These are phyloP conservation scores for Sugiyamaella xylanicola DNA, from an alignment of 1,139 yeast genomes.

Conservation along the genomic window DNA sequence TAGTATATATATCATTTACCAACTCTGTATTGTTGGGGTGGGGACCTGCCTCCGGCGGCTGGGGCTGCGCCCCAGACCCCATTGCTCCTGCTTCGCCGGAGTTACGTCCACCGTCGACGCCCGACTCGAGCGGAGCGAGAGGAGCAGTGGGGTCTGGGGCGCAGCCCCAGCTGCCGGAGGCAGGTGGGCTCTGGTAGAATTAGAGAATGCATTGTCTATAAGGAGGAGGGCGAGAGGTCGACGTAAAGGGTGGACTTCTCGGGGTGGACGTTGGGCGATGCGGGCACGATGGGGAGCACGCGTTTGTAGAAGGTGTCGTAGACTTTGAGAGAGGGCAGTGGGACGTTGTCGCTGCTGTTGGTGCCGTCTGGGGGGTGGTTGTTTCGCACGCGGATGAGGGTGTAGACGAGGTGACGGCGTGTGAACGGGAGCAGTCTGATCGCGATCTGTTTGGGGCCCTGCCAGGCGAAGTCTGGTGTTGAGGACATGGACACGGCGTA, in stretches of 20 bases:
- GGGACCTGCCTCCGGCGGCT: neutral
- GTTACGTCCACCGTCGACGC: too few species aligned
- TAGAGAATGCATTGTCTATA: constrained; percentile 8
- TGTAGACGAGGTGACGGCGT: constrained; percentile 50
- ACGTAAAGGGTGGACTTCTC: constrained; percentile 12
- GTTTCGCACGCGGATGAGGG: constrained; percentile 34
- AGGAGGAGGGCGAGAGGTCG: constrained; percentile 1
- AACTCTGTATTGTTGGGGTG: too few species aligned
- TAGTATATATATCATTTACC: too few species aligned
- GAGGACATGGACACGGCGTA: constrained; percentile 55
- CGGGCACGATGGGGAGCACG: constrained; percentile 57
- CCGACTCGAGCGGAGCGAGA: neutral
- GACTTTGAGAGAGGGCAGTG: constrained; percentile 60
- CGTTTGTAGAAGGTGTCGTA: constrained; percentile 70
- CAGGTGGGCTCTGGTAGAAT: neutral
- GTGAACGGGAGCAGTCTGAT: constrained; percentile 67
- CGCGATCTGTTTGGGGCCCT: constrained; percentile 42
- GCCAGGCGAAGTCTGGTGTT: constrained; percentile 45
- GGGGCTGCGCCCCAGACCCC: neutral
- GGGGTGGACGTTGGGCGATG: constrained; percentile 13
- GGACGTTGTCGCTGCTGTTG: constrained; percentile 39
- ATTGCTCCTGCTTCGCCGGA: neutral
- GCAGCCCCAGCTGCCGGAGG: constrained; percentile 7
- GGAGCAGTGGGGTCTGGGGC: neutral
- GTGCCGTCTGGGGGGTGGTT: constrained; percentile 4